phyloP scores from a whole-genome alignment of 1,284 basidiomycete genomes.

The Leccinum pachyderme region DNA sequence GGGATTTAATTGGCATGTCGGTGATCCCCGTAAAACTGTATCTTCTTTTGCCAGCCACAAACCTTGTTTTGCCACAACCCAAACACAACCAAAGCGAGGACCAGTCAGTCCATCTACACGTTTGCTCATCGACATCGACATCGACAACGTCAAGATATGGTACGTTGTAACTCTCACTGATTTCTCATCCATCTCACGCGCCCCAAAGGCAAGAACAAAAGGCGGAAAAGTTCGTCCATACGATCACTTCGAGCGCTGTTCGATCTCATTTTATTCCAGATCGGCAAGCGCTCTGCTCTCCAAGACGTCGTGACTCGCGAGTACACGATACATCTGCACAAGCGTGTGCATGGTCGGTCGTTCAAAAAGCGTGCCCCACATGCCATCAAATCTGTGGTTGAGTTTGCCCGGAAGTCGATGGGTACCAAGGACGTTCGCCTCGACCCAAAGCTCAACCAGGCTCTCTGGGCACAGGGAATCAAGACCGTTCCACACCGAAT shows the following conservation, averaged over 20 bases:
- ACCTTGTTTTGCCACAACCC: conserved; percentile 34
- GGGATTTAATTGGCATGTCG: conserved; percentile 3
- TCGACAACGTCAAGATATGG: conserved; percentile 63
- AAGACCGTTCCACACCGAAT: conserved; percentile 89
- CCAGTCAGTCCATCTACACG: conserved; percentile 30
- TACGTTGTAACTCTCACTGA: conserved; percentile 34
- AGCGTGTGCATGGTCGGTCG: conserved; percentile 83
- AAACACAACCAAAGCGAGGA: conserved; percentile 30
- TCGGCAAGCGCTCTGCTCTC: conserved; percentile 89
- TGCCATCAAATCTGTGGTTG: conserved; percentile 89
- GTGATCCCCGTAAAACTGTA: conserved; percentile 32
- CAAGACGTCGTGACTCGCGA: conserved; percentile 96
- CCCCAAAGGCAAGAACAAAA: conserved; percentile 48
- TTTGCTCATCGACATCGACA: conserved; percentile 28
- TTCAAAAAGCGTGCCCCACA: conserved; percentile 95
- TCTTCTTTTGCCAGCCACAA: conserved; percentile 35
- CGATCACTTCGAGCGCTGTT: conserved; percentile 23
- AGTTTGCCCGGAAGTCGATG: conserved; percentile 91
- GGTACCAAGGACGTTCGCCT: conserved; percentile 89
- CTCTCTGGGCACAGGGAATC: conserved; percentile 86
- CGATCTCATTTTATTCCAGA: conserved; percentile 40
- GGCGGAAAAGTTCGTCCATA: conserved; percentile 23
- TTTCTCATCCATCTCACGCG: conserved; percentile 8
- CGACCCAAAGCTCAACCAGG: conserved; percentile 93
- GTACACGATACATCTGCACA: conserved; percentile 96